phyloP scores from a whole-genome alignment of 345 rosid genomes.

The Sonneratia alba region DNA sequence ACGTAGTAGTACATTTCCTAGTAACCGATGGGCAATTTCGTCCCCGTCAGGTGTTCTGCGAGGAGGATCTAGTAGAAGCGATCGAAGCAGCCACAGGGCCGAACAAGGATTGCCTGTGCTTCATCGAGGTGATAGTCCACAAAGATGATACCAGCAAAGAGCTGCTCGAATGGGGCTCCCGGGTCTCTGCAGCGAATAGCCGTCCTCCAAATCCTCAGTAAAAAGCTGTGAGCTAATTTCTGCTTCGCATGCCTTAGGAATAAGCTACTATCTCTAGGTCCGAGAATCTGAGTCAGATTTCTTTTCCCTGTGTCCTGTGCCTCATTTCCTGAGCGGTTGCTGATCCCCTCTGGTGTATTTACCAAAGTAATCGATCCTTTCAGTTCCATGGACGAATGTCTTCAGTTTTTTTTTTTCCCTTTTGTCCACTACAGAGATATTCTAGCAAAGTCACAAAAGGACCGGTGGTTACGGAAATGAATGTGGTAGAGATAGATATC shows the following conservation, averaged over 20 bases:
- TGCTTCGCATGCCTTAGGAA: not conserved
- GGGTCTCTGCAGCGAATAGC: constrained; percentile 70
- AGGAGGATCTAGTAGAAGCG: constrained; percentile 60
- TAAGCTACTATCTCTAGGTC: not conserved
- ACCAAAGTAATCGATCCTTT: not conserved
- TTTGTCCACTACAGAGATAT: too few species aligned
- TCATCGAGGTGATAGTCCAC: constrained; percentile 67
- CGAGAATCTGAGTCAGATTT: not conserved
- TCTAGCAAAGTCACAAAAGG: too few species aligned
- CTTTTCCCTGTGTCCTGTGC: not conserved
- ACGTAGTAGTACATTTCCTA: not conserved
- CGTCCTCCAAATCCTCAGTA: constrained; percentile 72
- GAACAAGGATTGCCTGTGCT: constrained; percentile 60
- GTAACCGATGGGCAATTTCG: not conserved
- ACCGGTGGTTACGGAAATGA: too few species aligned
- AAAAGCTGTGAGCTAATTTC: not conserved
- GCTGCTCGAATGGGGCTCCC: constrained; percentile 68
- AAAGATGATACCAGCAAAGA: constrained; percentile 86
- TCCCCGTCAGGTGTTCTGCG: constrained; percentile 35
- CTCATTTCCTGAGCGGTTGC: not conserved
- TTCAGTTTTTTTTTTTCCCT: too few species aligned
- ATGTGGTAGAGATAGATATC: too few species aligned
- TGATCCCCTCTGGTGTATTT: not conserved
- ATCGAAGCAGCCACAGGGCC: constrained; percentile 41
- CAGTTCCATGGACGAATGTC: not conserved